A percentile compares a stretch with the other conserved stretches of the same genome.
Evolutionary conservation across 176 grass and related monocot genomes (phyloP).

Genomic region (Neostapfia colusana): DNA sequence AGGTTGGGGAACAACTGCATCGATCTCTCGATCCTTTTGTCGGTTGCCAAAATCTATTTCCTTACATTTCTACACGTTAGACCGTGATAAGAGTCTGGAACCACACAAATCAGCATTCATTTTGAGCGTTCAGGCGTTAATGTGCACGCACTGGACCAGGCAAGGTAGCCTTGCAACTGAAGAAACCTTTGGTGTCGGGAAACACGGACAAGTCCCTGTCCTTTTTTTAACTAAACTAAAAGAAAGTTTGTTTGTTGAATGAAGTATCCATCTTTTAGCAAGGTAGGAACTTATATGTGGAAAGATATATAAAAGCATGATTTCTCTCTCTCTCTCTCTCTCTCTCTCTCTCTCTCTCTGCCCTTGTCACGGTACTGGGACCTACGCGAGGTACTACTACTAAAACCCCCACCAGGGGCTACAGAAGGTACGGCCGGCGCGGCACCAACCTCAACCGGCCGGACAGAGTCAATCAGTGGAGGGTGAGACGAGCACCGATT

Average conservation of each 20-base stretch:
- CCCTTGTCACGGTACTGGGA: too few relatives aligned
- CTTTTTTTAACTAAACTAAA: neutral
- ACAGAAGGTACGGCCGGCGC: neutral
- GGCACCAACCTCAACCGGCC: constrained; percentile 2
- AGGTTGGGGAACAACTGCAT: too few relatives aligned
- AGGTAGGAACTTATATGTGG: too few relatives aligned
- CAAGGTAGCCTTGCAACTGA: constrained; percentile 34
- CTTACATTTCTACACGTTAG: too few relatives aligned
- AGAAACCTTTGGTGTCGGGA: constrained; percentile 22
- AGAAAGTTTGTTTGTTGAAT: neutral
- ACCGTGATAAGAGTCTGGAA: too few relatives aligned
- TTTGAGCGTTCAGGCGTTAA: neutral
- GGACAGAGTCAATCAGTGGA: constrained; percentile 24
- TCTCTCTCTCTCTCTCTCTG: too few relatives aligned
- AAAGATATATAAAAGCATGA: too few relatives aligned
- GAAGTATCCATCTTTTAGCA: too few relatives aligned
- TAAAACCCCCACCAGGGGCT: neutral
- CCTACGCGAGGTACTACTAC: neutral
- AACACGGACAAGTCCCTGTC: neutral
- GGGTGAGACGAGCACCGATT: constrained; percentile 11
- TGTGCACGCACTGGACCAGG: neutral
- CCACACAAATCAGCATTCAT: neutral
- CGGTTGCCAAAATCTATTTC: too few relatives aligned
- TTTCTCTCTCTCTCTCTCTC: too few relatives aligned
- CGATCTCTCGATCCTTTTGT: too few relatives aligned